These are phyloP conservation scores for Xylaria castorea DNA, from an alignment of 495 filamentous ascomycete species.

Conservation along the genomic window DNA sequence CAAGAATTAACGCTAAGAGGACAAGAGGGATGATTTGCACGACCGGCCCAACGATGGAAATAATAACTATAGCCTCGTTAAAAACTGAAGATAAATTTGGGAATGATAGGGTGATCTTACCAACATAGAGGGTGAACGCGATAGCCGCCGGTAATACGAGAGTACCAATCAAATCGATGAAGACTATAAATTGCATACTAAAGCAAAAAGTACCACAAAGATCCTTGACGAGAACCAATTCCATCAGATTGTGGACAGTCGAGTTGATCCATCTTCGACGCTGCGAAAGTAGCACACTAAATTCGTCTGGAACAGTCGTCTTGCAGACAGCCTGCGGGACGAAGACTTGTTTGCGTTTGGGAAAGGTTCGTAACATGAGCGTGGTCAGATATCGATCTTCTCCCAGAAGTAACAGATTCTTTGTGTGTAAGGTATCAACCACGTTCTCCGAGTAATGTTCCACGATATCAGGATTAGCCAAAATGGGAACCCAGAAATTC, in stretches of 20 bases:
- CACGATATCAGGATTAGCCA: slow-evolving; percentile 97
- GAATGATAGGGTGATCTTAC: slow-evolving; percentile 57
- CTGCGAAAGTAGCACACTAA: slow-evolving; percentile 91
- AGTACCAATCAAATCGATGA: slow-evolving; percentile 94
- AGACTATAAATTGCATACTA: slow-evolving; percentile 99
- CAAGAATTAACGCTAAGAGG: slow-evolving; percentile 89
- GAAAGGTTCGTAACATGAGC: slow-evolving; percentile 98
- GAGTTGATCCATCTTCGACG: slow-evolving; percentile 99
- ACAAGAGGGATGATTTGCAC: slow-evolving; percentile 94
- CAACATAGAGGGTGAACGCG: slow-evolving; percentile 94
- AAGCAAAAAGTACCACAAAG: slow-evolving; percentile 99
- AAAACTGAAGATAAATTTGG: not conserved
- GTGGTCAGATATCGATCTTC: slow-evolving; percentile 98
- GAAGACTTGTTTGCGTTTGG: slow-evolving; percentile 98
- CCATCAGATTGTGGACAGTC: slow-evolving; percentile 98
- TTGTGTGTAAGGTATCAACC: slow-evolving; percentile 98
- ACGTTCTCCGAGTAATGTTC: slow-evolving; percentile 99
- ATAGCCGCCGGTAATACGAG: slow-evolving; percentile 95
- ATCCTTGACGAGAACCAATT: slow-evolving; percentile 93
- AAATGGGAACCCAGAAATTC: slow-evolving; percentile 99
- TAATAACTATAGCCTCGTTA: slow-evolving; percentile 66
- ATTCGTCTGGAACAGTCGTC: slow-evolving; percentile 92
- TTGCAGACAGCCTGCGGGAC: slow-evolving; percentile 99
- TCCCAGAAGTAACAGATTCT: slow-evolving; percentile 93
- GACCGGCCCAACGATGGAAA: slow-evolving; percentile 80